A percentile compares a stretch with the other conserved stretches of the same genome.
phyloP scores from a whole-genome alignment of 768 basidiomycete species.

The Hortiboletus campestris region DNA sequence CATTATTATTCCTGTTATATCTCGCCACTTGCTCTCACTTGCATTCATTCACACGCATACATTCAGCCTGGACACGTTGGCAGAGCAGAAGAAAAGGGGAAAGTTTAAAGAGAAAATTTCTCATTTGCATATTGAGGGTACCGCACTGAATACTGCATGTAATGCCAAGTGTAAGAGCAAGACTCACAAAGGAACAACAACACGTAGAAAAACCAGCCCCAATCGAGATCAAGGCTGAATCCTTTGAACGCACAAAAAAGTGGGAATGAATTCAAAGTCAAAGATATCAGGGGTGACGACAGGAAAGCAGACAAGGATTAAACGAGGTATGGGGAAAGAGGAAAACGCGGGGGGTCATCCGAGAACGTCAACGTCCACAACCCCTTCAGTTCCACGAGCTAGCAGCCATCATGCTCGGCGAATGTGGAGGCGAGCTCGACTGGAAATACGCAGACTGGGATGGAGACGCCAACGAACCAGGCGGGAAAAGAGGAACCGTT shows the following conservation, averaged over 20 bases:
- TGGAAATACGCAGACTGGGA: constrained; percentile 52
- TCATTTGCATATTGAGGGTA: too few species aligned
- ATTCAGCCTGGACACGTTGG: too few species aligned
- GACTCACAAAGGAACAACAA: not conserved
- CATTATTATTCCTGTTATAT: too few species aligned
- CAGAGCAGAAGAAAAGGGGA: too few species aligned
- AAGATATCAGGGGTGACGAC: not conserved
- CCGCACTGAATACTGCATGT: too few species aligned
- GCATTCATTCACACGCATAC: too few species aligned
- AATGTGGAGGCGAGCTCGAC: constrained; percentile 53
- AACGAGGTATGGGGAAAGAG: not conserved
- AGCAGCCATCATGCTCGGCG: constrained; percentile 41
- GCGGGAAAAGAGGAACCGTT: constrained; percentile 37
- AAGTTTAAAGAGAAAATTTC: too few species aligned
- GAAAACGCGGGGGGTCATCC: not conserved
- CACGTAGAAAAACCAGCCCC: not conserved
- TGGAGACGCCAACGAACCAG: constrained; percentile 52
- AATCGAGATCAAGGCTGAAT: not conserved
- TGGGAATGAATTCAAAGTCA: not conserved
- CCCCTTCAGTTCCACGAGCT: constrained; percentile 23
- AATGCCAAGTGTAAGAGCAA: too few species aligned
- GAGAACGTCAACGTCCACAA: not conserved
- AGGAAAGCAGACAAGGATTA: not conserved
- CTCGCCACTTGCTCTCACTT: too few species aligned
- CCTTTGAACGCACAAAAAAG: not conserved